Evolutionary conservation across 208 protist species (phyloP).

Genomic region (Leishmania major): DNA sequence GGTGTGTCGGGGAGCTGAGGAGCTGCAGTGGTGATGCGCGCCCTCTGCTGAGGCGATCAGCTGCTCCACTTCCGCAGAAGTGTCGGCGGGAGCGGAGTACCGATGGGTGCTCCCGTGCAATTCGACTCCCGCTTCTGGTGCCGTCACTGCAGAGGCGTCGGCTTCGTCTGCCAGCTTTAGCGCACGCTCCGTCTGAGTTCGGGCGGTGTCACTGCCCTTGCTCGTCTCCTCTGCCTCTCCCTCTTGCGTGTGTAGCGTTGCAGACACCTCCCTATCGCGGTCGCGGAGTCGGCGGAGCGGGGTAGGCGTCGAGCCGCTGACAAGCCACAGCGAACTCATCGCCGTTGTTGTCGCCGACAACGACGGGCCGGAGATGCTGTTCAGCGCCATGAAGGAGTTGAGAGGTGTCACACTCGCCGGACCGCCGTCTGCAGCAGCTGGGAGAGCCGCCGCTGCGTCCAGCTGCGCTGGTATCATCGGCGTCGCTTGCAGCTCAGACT

Average conservation of each 20-base stretch:
- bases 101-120: neutral
- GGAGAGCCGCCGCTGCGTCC: neutral
- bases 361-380: conserved; percentile 5
- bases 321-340: conserved; percentile 53
- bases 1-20: neutral
- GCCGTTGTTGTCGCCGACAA: conserved; percentile 1
- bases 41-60: neutral
- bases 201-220: neutral
- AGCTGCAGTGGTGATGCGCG: neutral
- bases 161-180: neutral
- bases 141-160: neutral
- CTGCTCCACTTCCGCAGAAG: neutral
- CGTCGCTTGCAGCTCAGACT: neutral
- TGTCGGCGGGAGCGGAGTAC: neutral
- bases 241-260: neutral
- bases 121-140: neutral
- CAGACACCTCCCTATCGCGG: conserved; percentile 4
- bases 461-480: conserved; percentile 1
- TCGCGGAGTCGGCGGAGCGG: conserved; percentile 38
- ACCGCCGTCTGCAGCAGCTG: neutral
- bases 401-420: conserved; percentile 3
- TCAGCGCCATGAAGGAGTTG: neutral
- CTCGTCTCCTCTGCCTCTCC: neutral
- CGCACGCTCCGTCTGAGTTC: neutral
- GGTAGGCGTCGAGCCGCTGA: conserved; percentile 52